These are phyloP conservation scores for Penicillium concentricum DNA, from an alignment of 2,329 filamentous ascomycete genomes.

Conservation along the genomic window DNA sequence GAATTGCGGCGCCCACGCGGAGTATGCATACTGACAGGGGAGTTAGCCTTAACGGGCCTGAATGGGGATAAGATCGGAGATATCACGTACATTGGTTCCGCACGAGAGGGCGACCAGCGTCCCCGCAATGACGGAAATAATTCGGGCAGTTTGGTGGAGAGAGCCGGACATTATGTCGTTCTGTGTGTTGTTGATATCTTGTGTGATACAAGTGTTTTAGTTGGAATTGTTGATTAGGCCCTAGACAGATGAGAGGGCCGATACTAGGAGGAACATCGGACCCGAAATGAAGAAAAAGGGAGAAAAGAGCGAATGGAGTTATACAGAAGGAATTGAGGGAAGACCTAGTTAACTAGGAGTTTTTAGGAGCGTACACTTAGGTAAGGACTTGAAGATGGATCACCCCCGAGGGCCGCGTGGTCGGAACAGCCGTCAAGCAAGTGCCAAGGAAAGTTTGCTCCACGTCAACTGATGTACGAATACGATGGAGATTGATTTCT, in stretches of 20 bases:
- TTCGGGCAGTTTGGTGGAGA: slow-evolving; percentile 54
- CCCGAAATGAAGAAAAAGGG: background rate
- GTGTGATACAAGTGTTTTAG: background rate
- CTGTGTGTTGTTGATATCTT: background rate
- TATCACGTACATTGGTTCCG: slow-evolving; percentile 73
- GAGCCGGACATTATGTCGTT: slow-evolving; percentile 29
- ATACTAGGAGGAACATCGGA: slow-evolving; percentile 3
- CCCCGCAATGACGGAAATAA: slow-evolving; percentile 80
- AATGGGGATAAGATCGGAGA: background rate
- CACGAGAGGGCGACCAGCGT: slow-evolving; percentile 84
- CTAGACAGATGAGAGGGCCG: slow-evolving; percentile 3
- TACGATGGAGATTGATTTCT: background rate
- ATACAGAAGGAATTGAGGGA: background rate
- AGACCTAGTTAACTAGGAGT: background rate
- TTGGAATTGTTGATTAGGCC: slow-evolving; percentile 2
- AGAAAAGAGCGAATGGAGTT: slow-evolving; percentile 3
- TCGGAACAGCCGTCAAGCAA: slow-evolving; percentile 1
- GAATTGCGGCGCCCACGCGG: slow-evolving; percentile 95
- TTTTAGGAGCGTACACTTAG: slow-evolving; percentile 7
- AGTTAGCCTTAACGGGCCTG: slow-evolving; percentile 13
- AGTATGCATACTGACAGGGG: slow-evolving; percentile 81
- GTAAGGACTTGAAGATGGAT: slow-evolving; percentile 4
- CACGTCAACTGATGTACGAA: slow-evolving; percentile 2
- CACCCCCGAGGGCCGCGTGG: slow-evolving; percentile 2
- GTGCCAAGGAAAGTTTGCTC: slow-evolving; percentile 4